Base-by-base conservation (phyloP, 2,329 filamentous ascomycete genomes). In the Clonostachys rosea region DNA sequence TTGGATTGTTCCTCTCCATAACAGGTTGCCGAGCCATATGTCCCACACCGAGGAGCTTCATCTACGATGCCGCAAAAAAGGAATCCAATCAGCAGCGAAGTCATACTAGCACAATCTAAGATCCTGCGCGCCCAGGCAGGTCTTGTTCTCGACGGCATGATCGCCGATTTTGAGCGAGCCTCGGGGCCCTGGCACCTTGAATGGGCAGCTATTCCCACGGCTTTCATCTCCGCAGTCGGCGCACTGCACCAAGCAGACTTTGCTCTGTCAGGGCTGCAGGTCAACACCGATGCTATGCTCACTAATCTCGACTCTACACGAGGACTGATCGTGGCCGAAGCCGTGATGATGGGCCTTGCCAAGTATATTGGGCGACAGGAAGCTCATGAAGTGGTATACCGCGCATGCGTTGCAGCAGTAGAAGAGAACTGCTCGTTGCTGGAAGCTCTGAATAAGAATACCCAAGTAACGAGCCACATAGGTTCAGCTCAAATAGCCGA, bases 291-390 rank as follows among this genome's bases (percentile, higher is more conserved):
- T 44, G 60, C 67, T 13, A 79, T 81, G 76, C 53, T 69, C 46
- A 56, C 59, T 0, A 82, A 81, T 50, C 62, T 81, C 2, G 64
- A 69, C 42, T 76, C 71, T 1, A 78, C 75, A 0, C 63, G 63
- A 40, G 77, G 77, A 0, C 58, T 81, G 17, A 81, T 81, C 52
- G 77, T 80, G 12, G 76, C 69, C 1, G 78, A 81, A 60, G 76
- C 78, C 3, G 74, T 81, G n/a, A 81, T 81, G 77, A 81, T 81
- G 78, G 72, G 68, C 2, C 63, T 81, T 44, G 78, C 76, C n/a
- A 66, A 69, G 14, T 62, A 71, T 58, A 61, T 77, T 39, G 77
- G 78, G 9, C 64, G 78, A 13, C 74, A 76, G 49, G 64, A 69
- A 16, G 76, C 76, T 3, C 78, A 81, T 56, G 76, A 81, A 52